A percentile compares a stretch with the other conserved stretches of the same genome.
phyloP scores from a whole-genome alignment of 257 asterid genomes.

The Asclepias syriaca region DNA sequence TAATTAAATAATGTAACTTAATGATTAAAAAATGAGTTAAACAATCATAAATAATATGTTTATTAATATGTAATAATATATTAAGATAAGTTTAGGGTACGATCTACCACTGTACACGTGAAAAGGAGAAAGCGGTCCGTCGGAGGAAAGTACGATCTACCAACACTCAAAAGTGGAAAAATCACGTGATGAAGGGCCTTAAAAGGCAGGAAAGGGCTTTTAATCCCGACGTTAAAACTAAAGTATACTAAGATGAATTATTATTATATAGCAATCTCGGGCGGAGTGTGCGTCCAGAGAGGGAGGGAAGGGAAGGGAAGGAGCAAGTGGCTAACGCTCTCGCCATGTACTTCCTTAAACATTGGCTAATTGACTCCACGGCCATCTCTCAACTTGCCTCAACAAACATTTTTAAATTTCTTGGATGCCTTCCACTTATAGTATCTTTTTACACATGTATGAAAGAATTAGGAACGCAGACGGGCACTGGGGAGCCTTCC shows the following conservation, averaged over 20 bases:
- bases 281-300: not conserved
- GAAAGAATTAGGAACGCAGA: not conserved
- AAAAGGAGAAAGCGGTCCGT: not conserved
- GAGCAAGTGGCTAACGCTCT: not conserved
- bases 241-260: no score
- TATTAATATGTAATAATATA: no score
- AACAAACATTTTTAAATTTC: no score
- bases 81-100: no score
- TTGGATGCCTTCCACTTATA: not conserved
- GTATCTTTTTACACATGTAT: not conserved
- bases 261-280: not conserved
- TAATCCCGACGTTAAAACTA: no score
- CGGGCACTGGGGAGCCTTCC: not conserved
- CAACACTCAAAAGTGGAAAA: not conserved
- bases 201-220: not conserved
- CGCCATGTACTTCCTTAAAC: not conserved
- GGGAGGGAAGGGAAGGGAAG: not conserved
- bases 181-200: conserved; percentile 3
- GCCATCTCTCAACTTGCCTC: not conserved
- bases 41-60: no score
- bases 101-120: no score
- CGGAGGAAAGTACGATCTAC: not conserved
- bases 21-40: no score
- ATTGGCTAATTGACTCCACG: not conserved
- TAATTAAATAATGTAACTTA: no score